Conservation (phyloP, 108 stramenopile species). For the Pseudonitzschia pungens region DNA sequence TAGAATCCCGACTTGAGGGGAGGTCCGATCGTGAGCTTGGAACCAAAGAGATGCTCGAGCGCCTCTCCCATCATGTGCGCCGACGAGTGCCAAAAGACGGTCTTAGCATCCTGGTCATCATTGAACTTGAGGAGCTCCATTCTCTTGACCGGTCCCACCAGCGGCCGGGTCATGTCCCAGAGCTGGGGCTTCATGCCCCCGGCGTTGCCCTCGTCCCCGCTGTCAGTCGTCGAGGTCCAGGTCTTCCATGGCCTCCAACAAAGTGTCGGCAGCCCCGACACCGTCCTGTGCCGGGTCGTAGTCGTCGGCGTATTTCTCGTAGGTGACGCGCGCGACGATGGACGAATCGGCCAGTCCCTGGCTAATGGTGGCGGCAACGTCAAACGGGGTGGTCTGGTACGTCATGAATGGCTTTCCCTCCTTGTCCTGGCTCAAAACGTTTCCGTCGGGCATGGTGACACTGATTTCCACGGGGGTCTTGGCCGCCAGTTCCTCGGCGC, state of each 20-base stretch:
- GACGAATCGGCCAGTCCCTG: conserved; percentile 87
- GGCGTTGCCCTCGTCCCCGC: conserved; percentile 18
- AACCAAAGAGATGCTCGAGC: conserved; percentile 93
- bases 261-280: conserved; percentile 72
- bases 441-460: conserved; percentile 97
- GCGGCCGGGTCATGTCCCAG: conserved; percentile 96
- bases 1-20: conserved; percentile 96
- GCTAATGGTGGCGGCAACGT: conserved; percentile 89
- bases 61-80: conserved; percentile 98
- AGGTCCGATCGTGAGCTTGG: conserved; percentile 95
- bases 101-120: conserved; percentile 87
- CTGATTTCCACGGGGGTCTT: conserved; percentile 82
- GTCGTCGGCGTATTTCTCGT: conserved; percentile 69
- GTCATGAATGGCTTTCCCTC: conserved; percentile 42
- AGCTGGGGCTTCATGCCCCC: conserved; percentile 60
- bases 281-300: conserved; percentile 80
- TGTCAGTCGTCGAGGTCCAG: conserved; percentile 57
- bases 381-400: conserved; percentile 84
- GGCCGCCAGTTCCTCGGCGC: conserved; percentile 53
- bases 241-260: conserved; percentile 67
- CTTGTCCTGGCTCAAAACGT: conserved; percentile 55
- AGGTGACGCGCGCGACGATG: conserved; percentile 89
- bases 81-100: conserved; percentile 99
- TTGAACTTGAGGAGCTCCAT: conserved; percentile 92
- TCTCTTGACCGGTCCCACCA: conserved; percentile 86